phyloP scores from a whole-genome alignment of 2,329 filamentous ascomycete genomes.

The Cercospora janseana region DNA sequence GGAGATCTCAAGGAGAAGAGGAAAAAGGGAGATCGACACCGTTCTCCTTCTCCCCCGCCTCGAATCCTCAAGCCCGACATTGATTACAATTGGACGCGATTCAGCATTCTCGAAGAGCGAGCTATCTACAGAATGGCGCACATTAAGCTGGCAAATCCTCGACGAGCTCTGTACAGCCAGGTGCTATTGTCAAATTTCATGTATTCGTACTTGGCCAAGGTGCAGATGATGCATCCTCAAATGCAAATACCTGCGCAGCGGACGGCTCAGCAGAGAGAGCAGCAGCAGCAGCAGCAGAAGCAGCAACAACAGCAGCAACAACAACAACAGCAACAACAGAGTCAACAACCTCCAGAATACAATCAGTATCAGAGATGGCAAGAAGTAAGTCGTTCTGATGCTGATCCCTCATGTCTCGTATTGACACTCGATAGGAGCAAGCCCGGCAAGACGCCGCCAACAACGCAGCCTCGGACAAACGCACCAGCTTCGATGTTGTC shows the following conservation, averaged over 20 bases:
- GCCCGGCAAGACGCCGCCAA: slow-evolving; percentile 30
- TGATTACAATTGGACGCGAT: slow-evolving; percentile 94
- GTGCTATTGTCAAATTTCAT: slow-evolving; percentile 98
- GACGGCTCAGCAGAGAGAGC: slow-evolving; percentile 32
- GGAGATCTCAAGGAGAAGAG: slow-evolving; percentile 74
- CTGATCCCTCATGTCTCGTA: background rate
- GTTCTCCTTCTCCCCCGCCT: slow-evolving; percentile 77
- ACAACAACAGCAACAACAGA: slow-evolving; percentile 21
- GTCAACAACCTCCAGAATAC: slow-evolving; percentile 36
- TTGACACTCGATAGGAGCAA: slow-evolving; percentile 32
- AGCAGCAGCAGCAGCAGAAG: slow-evolving; percentile 21
- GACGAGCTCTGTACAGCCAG: slow-evolving; percentile 86
- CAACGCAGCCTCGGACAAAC: slow-evolving; percentile 15
- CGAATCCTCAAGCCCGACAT: slow-evolving; percentile 77
- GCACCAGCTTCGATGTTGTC: slow-evolving; percentile 29
- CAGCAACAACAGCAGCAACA: slow-evolving; percentile 15
- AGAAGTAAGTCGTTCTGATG: slow-evolving; percentile 35
- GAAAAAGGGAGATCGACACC: slow-evolving; percentile 53
- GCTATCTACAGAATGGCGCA: slow-evolving; percentile 99
- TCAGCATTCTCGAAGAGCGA: slow-evolving; percentile 90
- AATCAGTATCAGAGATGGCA: slow-evolving; percentile 40
- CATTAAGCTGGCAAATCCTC: slow-evolving; percentile 96
- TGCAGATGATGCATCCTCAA: slow-evolving; percentile 97
- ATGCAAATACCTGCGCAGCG: slow-evolving; percentile 83
- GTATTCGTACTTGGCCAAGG: slow-evolving; percentile 98